Evolutionary conservation across 2,329 filamentous ascomycete genomes (phyloP).

Genomic region (Phaeomoniella chlamydospora): DNA sequence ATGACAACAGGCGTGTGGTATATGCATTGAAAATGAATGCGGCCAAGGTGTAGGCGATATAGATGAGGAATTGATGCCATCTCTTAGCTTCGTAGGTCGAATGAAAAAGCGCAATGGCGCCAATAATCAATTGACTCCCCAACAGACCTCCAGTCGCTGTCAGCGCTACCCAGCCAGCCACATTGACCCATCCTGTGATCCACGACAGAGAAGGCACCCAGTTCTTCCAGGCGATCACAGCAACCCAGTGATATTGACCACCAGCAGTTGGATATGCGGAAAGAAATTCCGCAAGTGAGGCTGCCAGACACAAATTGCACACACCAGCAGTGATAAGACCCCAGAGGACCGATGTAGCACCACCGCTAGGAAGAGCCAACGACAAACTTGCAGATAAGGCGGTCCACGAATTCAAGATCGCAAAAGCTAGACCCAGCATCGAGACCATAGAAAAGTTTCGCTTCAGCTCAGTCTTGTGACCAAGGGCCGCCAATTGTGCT

Average conservation of each 20-base stretch:
- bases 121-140: constrained; percentile 51
- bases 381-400: constrained; percentile 43
- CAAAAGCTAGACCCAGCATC: constrained; percentile 49
- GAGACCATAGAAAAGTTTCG: constrained; percentile 43
- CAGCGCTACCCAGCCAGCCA: constrained; percentile 31
- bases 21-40: constrained; percentile 54
- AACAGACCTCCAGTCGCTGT: constrained; percentile 55
- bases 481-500: constrained; percentile 35
- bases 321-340: constrained; percentile 46
- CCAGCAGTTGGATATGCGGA: constrained; percentile 48
- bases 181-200: constrained; percentile 47
- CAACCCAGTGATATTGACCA: constrained; percentile 60
- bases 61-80: constrained; percentile 64
- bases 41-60: constrained; percentile 47
- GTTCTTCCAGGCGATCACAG: constrained; percentile 42
- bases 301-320: constrained; percentile 56
- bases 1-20: constrained; percentile 44
- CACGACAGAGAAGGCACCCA: constrained; percentile 52
- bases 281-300: constrained; percentile 57
- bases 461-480: constrained; percentile 43
- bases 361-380: constrained; percentile 54
- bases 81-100: constrained; percentile 40
- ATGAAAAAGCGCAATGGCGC: constrained; percentile 48
- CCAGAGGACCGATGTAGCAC: constrained; percentile 59
- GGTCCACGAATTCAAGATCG: constrained; percentile 50